Evolutionary conservation across 495 filamentous ascomycete species (phyloP).

Genomic region (Penicillium steckii): DNA sequence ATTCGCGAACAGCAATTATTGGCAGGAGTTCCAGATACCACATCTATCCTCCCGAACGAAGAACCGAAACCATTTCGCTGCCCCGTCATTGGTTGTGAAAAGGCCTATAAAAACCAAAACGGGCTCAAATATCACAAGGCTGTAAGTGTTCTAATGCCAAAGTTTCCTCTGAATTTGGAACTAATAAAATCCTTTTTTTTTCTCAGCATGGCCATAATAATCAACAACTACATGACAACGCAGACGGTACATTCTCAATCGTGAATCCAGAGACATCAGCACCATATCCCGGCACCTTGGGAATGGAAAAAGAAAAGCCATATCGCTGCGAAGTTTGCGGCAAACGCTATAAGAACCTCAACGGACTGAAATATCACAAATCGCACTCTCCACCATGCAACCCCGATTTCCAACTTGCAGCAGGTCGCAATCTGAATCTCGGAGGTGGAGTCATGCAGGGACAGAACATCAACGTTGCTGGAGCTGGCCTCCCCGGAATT

Average conservation of each 20-base stretch:
- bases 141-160: slow-evolving; percentile 44
- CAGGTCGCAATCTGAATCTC: slow-evolving; percentile 39
- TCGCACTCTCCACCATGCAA: slow-evolving; percentile 76
- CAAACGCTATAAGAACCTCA: slow-evolving; percentile 99
- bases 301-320: slow-evolving; percentile 99
- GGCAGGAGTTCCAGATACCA: slow-evolving; percentile 58
- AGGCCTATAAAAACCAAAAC: slow-evolving; percentile 99
- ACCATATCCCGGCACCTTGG: slow-evolving; percentile 91
- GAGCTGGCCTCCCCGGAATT: slow-evolving; percentile 51
- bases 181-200: not conserved
- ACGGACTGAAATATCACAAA: slow-evolving; percentile 92
- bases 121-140: slow-evolving; percentile 84
- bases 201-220: slow-evolving; percentile 88
- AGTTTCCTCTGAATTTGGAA: slow-evolving; percentile 9
- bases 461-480: slow-evolving; percentile 51
- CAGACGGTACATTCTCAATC: slow-evolving; percentile 95
- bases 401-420: slow-evolving; percentile 47
- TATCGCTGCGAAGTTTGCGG: slow-evolving; percentile 96
- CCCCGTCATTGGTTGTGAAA: slow-evolving; percentile 97
- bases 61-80: slow-evolving; percentile 97
- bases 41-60: slow-evolving; percentile 51
- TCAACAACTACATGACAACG: slow-evolving; percentile 92
- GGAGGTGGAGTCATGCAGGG: slow-evolving; percentile 52
- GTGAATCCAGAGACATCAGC: slow-evolving; percentile 93
- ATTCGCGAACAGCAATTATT: slow-evolving; percentile 73